Base-by-base conservation (phyloP, 371 early-diverging fungal species). In the Rhizopus delemar region DNA sequence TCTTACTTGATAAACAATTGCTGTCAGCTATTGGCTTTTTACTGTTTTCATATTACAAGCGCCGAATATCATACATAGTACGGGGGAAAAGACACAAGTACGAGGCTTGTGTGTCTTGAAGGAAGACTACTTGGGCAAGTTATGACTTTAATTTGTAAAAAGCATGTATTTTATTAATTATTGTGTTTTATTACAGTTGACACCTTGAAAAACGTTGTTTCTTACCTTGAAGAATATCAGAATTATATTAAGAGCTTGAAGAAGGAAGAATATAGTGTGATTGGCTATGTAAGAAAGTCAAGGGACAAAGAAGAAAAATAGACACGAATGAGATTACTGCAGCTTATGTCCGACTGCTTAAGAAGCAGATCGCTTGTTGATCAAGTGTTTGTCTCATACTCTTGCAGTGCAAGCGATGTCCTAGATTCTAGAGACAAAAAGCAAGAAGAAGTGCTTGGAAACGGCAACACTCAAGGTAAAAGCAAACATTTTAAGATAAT, bases 281-380 rank as follows among this genome's bases (percentile, higher is more conserved):
- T 60, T 54, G 66, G 66, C 12, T 66, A 66, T 38, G 46, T 51
- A 45, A 54, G 59, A 63, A 63, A 63, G 51, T 63, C 64, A 59
- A 63, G 54, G 55, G 57, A 59, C 51, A 63, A 58, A 54, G 59
- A 63, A 39, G n/a, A 8, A 5, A 53, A 58, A 55, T 58, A 63
- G 32, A 58, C 64, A 41, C 41, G 64, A 63, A 59, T 48, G 54
- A 63, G 36, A 58, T 59, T 55, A 43, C 48, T 63, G 51, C 50
- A 58, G 55, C 48, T 63, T 50, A 55, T 63, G 59, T 58, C 59
- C 50, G 38, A 36, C 28, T 49, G 39, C 39, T 55, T 55, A n/a
- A 51, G 46, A 58, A 53, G 33, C 56, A 50, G 52, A 60, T 65
- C 60, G 53, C 65, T 60, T 48, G 57, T 56, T 59, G 60, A 65